These are phyloP conservation scores for Sarocladium brachiariae DNA, from an alignment of 2,329 filamentous ascomycete species.

Conservation along the genomic window DNA sequence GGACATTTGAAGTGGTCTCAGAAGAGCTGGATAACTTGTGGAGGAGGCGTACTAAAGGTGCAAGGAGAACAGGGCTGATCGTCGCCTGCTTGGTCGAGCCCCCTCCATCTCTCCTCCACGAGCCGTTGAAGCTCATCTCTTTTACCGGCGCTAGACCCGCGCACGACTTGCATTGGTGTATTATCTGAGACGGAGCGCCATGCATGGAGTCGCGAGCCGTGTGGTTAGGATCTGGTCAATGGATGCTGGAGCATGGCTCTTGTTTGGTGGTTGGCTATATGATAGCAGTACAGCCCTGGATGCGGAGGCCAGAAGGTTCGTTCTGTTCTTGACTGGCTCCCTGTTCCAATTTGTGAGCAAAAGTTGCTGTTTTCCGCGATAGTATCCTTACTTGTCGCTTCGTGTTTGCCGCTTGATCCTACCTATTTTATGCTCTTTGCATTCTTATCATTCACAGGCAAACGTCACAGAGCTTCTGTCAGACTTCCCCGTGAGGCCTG, in stretches of 20 bases:
- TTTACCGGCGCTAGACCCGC: not conserved
- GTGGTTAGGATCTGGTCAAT: not conserved
- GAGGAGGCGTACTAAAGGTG: not conserved
- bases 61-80: slow-evolving; percentile 4
- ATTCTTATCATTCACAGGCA: not conserved
- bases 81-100: not conserved
- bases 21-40: not conserved
- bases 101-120: not conserved
- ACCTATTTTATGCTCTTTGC: not conserved
- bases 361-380: not conserved
- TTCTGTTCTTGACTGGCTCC: not conserved
- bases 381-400: not conserved
- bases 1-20: not conserved
- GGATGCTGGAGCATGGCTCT: not conserved
- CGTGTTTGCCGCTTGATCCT: not conserved
- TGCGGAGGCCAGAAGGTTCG: not conserved
- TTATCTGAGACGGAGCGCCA: slow-evolving; percentile 4
- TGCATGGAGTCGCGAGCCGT: not conserved
- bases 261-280: not conserved
- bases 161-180: slow-evolving; percentile 1
- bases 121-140: slow-evolving; percentile 4
- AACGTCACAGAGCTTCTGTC: not conserved
- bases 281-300: not conserved
- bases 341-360: not conserved
- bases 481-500: too few species aligned